Percentiles rank a stretch among this genome's conserved stretches.
Evolutionary conservation across 176 grass and related monocot genomes (phyloP).

Genomic region (Avena eriantha): DNA sequence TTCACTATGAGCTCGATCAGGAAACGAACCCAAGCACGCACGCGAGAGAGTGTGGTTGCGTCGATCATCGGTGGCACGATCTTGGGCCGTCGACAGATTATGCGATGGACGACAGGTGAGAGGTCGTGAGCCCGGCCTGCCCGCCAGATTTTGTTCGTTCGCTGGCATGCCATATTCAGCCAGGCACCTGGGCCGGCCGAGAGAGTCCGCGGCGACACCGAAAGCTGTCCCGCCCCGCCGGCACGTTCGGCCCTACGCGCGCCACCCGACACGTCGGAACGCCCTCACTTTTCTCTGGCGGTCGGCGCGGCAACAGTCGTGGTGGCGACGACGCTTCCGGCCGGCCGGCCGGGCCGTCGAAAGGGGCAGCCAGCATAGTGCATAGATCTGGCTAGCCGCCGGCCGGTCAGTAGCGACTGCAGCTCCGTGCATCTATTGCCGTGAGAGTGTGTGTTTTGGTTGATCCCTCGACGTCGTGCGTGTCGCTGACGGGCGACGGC

Average conservation of each 20-base stretch:
- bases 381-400: background rate
- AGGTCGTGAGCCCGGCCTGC: no score
- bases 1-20: no score
- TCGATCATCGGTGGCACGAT: background rate
- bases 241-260: background rate
- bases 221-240: background rate
- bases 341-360: background rate
- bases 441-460: background rate
- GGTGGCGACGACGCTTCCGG: slow-evolving; percentile 10
- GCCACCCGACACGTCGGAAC: slow-evolving; percentile 17
- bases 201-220: background rate
- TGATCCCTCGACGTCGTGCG: background rate
- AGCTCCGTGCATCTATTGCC: background rate
- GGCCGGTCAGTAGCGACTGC: background rate
- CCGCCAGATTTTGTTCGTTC: no score
- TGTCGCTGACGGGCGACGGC: background rate
- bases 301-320: slow-evolving; percentile 28
- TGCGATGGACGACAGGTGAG: background rate
- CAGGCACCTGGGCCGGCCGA: background rate
- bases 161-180: background rate
- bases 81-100: background rate
- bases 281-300: background rate
- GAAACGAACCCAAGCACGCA: no score
- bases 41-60: no score
- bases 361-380: background rate